Evolutionary conservation across 495 filamentous ascomycete genomes (phyloP).

Genomic region (Penicillium soppii): DNA sequence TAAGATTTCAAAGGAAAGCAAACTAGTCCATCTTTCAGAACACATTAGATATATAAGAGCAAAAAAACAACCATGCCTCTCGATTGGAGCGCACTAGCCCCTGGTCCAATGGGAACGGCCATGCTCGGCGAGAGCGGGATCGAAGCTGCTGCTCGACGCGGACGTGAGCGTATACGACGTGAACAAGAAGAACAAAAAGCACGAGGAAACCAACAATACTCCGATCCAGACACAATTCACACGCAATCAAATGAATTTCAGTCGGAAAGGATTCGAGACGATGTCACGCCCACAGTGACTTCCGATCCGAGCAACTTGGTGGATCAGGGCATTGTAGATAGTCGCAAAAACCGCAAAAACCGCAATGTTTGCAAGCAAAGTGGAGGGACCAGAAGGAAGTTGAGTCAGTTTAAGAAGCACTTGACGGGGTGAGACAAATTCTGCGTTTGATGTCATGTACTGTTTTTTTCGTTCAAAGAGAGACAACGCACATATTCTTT

Average conservation of each 20-base stretch:
- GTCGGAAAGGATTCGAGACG: too few relatives aligned
- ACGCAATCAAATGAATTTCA: not conserved
- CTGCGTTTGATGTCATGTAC: too few relatives aligned
- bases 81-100: slow-evolving; percentile 9
- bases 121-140: slow-evolving; percentile 20
- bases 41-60: too few relatives aligned
- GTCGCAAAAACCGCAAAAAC: too few relatives aligned
- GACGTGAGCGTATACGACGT: slow-evolving; percentile 1
- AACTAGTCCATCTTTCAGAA: too few relatives aligned
- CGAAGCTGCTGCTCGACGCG: slow-evolving; percentile 12
- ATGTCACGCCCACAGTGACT: not conserved
- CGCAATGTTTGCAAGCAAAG: too few relatives aligned
- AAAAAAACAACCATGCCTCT: not conserved
- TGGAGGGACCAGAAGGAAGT: not conserved
- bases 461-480: not conserved
- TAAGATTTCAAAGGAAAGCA: too few relatives aligned
- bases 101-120: slow-evolving; percentile 9
- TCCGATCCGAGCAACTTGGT: not conserved
- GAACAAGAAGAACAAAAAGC: not conserved
- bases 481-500: not conserved
- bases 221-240: too few relatives aligned
- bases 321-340: not conserved
- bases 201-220: not conserved
- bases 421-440: too few relatives aligned
- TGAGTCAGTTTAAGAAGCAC: not conserved